Conservation (phyloP, 345 rosid species). For the Acer yangbiense region DNA sequence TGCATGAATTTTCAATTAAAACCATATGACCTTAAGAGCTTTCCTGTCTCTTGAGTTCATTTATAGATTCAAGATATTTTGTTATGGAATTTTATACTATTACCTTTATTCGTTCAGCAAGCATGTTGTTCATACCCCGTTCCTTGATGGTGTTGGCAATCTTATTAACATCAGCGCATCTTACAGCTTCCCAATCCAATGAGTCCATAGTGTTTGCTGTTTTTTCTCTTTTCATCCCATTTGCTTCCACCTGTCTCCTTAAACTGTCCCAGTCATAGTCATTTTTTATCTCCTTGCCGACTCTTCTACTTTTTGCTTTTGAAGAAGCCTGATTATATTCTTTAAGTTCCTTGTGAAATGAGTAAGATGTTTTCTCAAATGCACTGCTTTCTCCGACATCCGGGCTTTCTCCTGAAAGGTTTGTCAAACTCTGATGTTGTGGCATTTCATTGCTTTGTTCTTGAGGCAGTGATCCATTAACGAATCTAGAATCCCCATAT, state of each 20-base stretch:
- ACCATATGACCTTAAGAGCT: constrained; percentile 9
- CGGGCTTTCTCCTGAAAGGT: constrained; percentile 33
- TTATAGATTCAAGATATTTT: not conserved
- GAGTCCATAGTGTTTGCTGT: constrained; percentile 66
- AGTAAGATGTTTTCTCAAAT: constrained; percentile 32
- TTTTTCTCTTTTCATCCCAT: constrained; percentile 55
- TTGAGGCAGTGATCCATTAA: constrained; percentile 24
- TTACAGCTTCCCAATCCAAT: constrained; percentile 87
- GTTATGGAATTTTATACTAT: not conserved
- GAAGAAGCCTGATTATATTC: constrained; percentile 29
- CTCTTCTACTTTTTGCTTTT: constrained; percentile 51
- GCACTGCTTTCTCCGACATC: constrained; percentile 43
- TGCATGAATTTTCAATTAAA: constrained; percentile 40
- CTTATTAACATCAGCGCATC: constrained; percentile 57
- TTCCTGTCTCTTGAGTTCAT: not conserved
- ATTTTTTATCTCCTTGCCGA: constrained; percentile 48
- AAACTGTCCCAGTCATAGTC: constrained; percentile 81
- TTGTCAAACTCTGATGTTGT: constrained; percentile 15
- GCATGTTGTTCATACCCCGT: constrained; percentile 90
- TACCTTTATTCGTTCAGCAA: constrained; percentile 92
- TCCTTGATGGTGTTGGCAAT: constrained; percentile 77
- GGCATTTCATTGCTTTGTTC: constrained; percentile 36
- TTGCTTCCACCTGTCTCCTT: constrained; percentile 56
- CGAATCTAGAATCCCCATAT: constrained; percentile 28
- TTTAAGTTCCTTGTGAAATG: constrained; percentile 34